Evolutionary conservation across 495 filamentous ascomycete genomes (phyloP).

Genomic region (Neurospora terricola): DNA sequence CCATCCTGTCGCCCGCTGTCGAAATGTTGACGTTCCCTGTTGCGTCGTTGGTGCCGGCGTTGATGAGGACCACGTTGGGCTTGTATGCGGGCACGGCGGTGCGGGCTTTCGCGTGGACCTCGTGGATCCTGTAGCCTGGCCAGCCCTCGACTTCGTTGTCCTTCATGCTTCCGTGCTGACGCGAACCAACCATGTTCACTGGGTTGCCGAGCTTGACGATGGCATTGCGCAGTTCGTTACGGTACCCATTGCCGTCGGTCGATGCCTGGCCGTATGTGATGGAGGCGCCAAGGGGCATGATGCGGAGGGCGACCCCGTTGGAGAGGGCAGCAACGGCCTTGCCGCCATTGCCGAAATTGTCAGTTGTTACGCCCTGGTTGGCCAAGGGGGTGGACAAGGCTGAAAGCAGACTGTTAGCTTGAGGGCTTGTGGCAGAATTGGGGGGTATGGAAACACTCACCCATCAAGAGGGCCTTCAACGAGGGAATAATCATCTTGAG

Average conservation of each 20-base stretch:
- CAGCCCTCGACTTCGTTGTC: slow-evolving; percentile 46
- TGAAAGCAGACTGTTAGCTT: background rate
- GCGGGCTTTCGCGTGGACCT: slow-evolving; percentile 28
- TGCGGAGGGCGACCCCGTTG: slow-evolving; percentile 26
- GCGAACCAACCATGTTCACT: slow-evolving; percentile 44
- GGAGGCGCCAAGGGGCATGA: slow-evolving; percentile 47
- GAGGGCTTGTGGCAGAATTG: background rate
- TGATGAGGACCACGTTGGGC: slow-evolving; percentile 42
- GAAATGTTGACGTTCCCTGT: slow-evolving; percentile 13
- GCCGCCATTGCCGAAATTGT: slow-evolving; percentile 6
- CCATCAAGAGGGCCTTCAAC: slow-evolving; percentile 3
- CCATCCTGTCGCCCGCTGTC: slow-evolving; percentile 23
- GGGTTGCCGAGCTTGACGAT: slow-evolving; percentile 18
- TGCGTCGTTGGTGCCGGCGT: slow-evolving; percentile 42
- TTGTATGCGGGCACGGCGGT: slow-evolving; percentile 19
- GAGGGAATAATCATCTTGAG: slow-evolving; percentile 5
- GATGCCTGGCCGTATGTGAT: slow-evolving; percentile 40
- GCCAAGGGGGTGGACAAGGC: slow-evolving; percentile 18
- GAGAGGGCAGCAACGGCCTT: slow-evolving; percentile 11
- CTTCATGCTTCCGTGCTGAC: slow-evolving; percentile 35
- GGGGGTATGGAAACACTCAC: background rate
- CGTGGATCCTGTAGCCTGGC: slow-evolving; percentile 35
- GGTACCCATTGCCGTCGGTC: slow-evolving; percentile 29
- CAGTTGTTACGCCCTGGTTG: slow-evolving; percentile 14
- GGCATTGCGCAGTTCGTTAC: slow-evolving; percentile 17